Evolutionary conservation across 2,329 filamentous ascomycete species (phyloP).

Genomic region (Scleromitrula shiraiana): DNA sequence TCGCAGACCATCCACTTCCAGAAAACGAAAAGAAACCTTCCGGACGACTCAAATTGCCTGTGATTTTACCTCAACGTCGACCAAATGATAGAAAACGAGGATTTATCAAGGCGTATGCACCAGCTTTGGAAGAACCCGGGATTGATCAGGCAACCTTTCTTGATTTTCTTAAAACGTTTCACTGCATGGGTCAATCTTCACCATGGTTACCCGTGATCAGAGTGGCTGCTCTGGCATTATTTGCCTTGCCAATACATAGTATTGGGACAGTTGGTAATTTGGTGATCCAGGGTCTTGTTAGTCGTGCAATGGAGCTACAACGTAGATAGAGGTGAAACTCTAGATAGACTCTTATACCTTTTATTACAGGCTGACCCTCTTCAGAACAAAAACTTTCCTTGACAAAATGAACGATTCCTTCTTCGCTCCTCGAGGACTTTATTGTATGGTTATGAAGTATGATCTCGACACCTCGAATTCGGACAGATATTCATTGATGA

Average conservation of each 20-base stretch:
- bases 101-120: slow-evolving; percentile 45
- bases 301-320: slow-evolving; percentile 33
- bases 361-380: slow-evolving; percentile 3
- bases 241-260: slow-evolving; percentile 33
- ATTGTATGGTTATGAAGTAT: slow-evolving; percentile 46
- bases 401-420: slow-evolving; percentile 47
- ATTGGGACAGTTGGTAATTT: slow-evolving; percentile 36
- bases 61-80: slow-evolving; percentile 44
- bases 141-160: slow-evolving; percentile 42
- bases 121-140: slow-evolving; percentile 36
- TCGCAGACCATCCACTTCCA: neutral
- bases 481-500: slow-evolving; percentile 18
- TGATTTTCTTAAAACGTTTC: slow-evolving; percentile 39
- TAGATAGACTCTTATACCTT: neutral
- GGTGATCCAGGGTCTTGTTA: slow-evolving; percentile 35
- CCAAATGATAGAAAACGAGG: slow-evolving; percentile 40
- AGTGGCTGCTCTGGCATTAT: slow-evolving; percentile 33
- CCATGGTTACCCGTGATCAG: slow-evolving; percentile 36
- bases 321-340: slow-evolving; percentile 15
- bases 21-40: neutral
- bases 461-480: slow-evolving; percentile 32
- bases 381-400: slow-evolving; percentile 41
- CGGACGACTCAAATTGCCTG: slow-evolving; percentile 32
- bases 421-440: slow-evolving; percentile 49
- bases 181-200: slow-evolving; percentile 34